Conservation (phyloP, 2,329 filamentous ascomycete genomes). For the Sarocladium brachiariae region DNA sequence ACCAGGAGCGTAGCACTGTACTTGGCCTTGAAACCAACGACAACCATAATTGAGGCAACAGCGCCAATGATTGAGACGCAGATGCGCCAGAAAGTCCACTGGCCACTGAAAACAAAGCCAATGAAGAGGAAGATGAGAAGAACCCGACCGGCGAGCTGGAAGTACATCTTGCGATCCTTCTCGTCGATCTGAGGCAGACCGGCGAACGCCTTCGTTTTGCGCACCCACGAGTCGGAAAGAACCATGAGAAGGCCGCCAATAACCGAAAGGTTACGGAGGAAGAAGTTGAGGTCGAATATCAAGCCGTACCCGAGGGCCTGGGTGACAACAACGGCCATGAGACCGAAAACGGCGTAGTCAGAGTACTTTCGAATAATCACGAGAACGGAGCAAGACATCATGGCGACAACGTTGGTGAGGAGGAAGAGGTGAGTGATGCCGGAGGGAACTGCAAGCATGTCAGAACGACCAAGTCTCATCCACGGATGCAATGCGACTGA, state of each 20-base stretch:
- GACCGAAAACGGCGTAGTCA: constrained; percentile 84
- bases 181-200: constrained; percentile 91
- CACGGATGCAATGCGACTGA: constrained; percentile 43
- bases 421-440: constrained; percentile 92
- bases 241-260: constrained; percentile 98
- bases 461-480: constrained; percentile 11
- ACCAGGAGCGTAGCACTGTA: constrained; percentile 95
- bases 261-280: constrained; percentile 96
- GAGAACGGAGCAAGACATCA: constrained; percentile 72
- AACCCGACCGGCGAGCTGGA: constrained; percentile 93
- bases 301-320: constrained; percentile 95
- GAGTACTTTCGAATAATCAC: constrained; percentile 91
- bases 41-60: constrained; percentile 94
- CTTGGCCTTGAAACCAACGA: constrained; percentile 99
- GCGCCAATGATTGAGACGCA: constrained; percentile 78
- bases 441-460: constrained; percentile 59
- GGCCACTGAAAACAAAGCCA: constrained; percentile 90
- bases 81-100: constrained; percentile 86
- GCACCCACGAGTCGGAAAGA: constrained; percentile 93
- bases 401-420: constrained; percentile 80
- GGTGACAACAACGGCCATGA: constrained; percentile 83
- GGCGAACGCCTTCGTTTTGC: constrained; percentile 94
- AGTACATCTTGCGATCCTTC: constrained; percentile 99
- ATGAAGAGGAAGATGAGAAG: constrained; percentile 96
- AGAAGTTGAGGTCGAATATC: constrained; percentile 99